A percentile compares a stretch with the other conserved stretches of the same genome.
Conservation (phyloP, 257 asterid species). For the Petunia secreta region DNA sequence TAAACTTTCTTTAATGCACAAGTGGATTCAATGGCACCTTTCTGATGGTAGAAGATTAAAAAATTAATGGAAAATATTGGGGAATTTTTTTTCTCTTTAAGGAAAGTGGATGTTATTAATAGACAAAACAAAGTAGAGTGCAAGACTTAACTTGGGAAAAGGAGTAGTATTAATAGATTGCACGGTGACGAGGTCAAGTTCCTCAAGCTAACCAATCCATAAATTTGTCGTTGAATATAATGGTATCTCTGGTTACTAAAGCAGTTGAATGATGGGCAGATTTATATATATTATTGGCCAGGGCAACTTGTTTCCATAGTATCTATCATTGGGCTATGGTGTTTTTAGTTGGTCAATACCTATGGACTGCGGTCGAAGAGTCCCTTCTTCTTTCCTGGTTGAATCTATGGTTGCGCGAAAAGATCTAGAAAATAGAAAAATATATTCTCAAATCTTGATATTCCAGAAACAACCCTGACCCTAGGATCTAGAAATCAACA, state of each 20-base stretch:
- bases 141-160: conserved; percentile 7
- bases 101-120: conserved; percentile 1
- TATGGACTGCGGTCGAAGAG: not conserved
- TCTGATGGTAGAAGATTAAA: not conserved
- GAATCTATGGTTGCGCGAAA: conserved; percentile 4
- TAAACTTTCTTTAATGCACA: not conserved
- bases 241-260: not conserved
- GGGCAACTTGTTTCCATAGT: not conserved
- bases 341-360: not conserved
- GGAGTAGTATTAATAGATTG: not conserved
- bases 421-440: not conserved
- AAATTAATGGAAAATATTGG: not conserved
- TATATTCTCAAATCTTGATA: not conserved
- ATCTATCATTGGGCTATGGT: not conserved
- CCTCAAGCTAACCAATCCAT: not conserved
- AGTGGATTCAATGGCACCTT: not conserved
- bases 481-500: not conserved
- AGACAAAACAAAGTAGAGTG: not conserved
- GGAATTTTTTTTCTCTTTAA: conserved; percentile 1
- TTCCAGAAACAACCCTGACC: not conserved
- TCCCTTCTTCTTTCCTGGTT: not conserved
- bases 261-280: not conserved
- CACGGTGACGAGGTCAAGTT: not conserved
- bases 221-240: not conserved
- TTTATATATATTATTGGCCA: not conserved